A percentile compares a stretch with the other conserved stretches of the same genome.
Conservation (phyloP, 495 filamentous ascomycete species). For the Bryoglossum gracile region DNA sequence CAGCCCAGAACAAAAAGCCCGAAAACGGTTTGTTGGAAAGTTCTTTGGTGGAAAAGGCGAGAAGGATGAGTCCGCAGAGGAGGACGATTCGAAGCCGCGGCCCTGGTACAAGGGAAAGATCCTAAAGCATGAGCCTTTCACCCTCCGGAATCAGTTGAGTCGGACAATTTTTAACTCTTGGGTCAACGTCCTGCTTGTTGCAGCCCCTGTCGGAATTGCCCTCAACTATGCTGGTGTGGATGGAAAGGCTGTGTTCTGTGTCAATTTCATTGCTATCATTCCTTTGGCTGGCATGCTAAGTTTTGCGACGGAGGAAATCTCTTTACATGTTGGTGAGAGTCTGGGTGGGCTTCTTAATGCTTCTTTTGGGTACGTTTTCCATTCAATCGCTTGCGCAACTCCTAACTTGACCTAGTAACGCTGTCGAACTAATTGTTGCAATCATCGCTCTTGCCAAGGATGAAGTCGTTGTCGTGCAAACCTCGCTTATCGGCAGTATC, state of each 20-base stretch:
- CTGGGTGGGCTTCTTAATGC: slow-evolving; percentile 84
- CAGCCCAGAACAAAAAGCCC: slow-evolving; percentile 3
- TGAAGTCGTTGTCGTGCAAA: slow-evolving; percentile 83
- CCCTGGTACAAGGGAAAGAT: slow-evolving; percentile 32
- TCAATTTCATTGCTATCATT: slow-evolving; percentile 87
- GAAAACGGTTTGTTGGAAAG: slow-evolving; percentile 6
- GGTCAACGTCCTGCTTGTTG: slow-evolving; percentile 77
- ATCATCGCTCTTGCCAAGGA: slow-evolving; percentile 69
- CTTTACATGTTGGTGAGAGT: slow-evolving; percentile 75
- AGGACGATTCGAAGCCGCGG: slow-evolving; percentile 31
- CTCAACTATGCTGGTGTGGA: slow-evolving; percentile 54
- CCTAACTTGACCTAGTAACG: slow-evolving; percentile 50
- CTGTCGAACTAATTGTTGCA: slow-evolving; percentile 86
- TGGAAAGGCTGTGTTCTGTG: slow-evolving; percentile 54
- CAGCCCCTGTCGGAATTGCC: slow-evolving; percentile 71
- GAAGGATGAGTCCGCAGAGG: slow-evolving; percentile 21
- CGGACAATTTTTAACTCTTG: slow-evolving; percentile 70
- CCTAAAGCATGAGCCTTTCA: slow-evolving; percentile 41
- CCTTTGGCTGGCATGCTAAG: slow-evolving; percentile 84
- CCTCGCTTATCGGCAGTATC: slow-evolving; percentile 85
- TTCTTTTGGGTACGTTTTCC: slow-evolving; percentile 64
- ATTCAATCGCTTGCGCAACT: neutral
- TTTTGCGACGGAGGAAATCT: slow-evolving; percentile 87
- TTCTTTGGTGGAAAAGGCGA: slow-evolving; percentile 6
- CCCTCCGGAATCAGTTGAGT: slow-evolving; percentile 59